Percentiles rank a stretch among this genome's conserved stretches.
These are phyloP conservation scores for Lathyrus tuberosus DNA, from an alignment of 306 rosid species.

Conservation along the genomic window DNA sequence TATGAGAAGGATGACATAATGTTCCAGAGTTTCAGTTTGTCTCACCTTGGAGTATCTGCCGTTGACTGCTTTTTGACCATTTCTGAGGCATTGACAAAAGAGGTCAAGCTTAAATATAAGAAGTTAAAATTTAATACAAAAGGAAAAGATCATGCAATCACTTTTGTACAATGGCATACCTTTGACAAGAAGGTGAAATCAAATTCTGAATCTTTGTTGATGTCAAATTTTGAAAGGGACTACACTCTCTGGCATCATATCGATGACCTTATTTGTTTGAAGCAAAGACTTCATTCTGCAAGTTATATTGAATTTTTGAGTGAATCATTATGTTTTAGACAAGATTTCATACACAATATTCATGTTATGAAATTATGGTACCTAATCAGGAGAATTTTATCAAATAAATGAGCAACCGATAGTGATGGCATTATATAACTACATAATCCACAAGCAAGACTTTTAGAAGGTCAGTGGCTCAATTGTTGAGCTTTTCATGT, in stretches of 20 bases:
- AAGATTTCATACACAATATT: conserved; percentile 21
- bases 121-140: conserved; percentile 47
- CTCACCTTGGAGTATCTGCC: conserved; percentile 85
- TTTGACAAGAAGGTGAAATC: conserved; percentile 51
- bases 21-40: too few species aligned
- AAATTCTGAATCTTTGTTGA: conserved; percentile 45
- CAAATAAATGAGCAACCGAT: conserved; percentile 32
- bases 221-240: conserved; percentile 51
- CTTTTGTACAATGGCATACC: conserved; percentile 41
- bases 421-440: conserved; percentile 22
- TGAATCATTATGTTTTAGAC: conserved; percentile 31
- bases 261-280: conserved; percentile 60
- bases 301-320: conserved; percentile 37
- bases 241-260: conserved; percentile 72
- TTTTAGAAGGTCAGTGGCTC: conserved; percentile 23
- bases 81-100: conserved; percentile 62
- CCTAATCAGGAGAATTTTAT: conserved; percentile 28
- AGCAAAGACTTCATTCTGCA: conserved; percentile 75
- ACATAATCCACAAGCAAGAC: conserved; percentile 6
- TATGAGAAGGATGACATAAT: too few species aligned
- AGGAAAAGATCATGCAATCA: conserved; percentile 45
- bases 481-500: conserved; percentile 23
- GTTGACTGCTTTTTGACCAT: conserved; percentile 81
- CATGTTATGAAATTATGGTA: conserved; percentile 17
- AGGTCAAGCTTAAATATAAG: conserved; percentile 45